Percentiles rank a stretch among this genome's conserved stretches.
phyloP scores from a whole-genome alignment of 192 early-diverging fungal species.

The Chytriomyces sp. region DNA sequence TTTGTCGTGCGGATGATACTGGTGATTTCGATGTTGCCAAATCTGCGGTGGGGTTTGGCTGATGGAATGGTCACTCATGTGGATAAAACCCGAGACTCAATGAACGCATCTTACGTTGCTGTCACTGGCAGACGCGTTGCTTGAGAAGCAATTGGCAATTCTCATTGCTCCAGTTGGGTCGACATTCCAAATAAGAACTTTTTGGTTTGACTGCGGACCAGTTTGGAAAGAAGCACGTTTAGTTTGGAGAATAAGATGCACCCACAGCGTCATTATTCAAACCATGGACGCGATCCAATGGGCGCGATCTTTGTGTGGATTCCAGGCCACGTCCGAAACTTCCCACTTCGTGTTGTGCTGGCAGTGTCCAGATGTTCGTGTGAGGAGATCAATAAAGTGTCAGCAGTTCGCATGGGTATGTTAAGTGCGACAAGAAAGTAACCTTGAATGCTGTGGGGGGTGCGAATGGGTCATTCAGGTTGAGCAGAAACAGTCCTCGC shows the following conservation, averaged over 20 bases:
- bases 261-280: not conserved
- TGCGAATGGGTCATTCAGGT: slow-evolving; percentile 16
- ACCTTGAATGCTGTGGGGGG: slow-evolving; percentile 26
- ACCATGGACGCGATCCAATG: slow-evolving; percentile 32
- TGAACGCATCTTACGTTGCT: not conserved
- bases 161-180: slow-evolving; percentile 13
- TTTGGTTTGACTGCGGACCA: slow-evolving; percentile 19
- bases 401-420: too few species aligned
- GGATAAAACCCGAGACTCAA: not conserved
- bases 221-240: not conserved
- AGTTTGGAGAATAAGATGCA: not conserved
- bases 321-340: slow-evolving; percentile 31
- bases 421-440: too few species aligned
- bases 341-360: slow-evolving; percentile 37
- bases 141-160: not conserved
- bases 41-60: too few species aligned
- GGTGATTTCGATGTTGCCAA: too few species aligned
- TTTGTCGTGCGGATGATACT: not conserved
- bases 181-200: slow-evolving; percentile 37
- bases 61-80: too few species aligned
- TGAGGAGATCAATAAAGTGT: too few species aligned
- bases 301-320: slow-evolving; percentile 22
- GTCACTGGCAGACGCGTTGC: slow-evolving; percentile 8
- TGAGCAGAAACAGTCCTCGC: slow-evolving; percentile 28
- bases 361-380: too few species aligned